Base-by-base conservation (phyloP, 805 yeast species). In the Candida golubevii region DNA sequence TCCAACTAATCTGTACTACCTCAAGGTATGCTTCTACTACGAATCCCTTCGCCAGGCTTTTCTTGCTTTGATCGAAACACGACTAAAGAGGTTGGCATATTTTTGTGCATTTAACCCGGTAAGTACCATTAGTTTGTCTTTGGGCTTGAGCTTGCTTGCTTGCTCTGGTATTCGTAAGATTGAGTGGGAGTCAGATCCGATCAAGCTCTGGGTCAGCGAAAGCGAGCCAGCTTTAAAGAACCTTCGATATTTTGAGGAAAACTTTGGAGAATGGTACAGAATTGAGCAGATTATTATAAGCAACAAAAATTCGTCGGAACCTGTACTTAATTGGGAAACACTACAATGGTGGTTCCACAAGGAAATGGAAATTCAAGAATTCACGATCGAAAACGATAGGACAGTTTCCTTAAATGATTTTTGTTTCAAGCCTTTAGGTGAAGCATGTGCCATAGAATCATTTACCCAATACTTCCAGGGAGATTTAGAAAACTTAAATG, bases 251-350 rank as follows among this genome's bases (percentile, higher is more conserved):
- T 91, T 80, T 59, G 97, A 93, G 60, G 74, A 75, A 15, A 78
- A 80, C 48, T 91, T 91, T 63, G 97, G 97, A 0, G 96, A 95
- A 33, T 91, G 93, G 69, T 93, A 85, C 66, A 74, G 97, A 54
- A 79, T 88, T 5, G 91, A 88, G 56, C 98, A 91, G 63, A 66
- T 88, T 0, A 86, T 87, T 51, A 69, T 91, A 7, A 65, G 67
- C 48, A 57, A 59, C 26, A 79, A 79, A 15, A 72, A 85, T 3
- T 88, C 87, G 0, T 77, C 81, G 0, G 39, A 48, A 15, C 83
- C 91, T 0, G 66, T 91, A 30, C 56, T 77, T 26, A 73, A 75
- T 29, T 87, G 88, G 72, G 81, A 79, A 0, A 79, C 82, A 1
- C 58, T 90, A 15, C 60, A 80, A 49, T 91, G 98, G 98, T 89